Conservation (phyloP, 768 basidiomycete genomes). For the Pisolithus orientalis region DNA sequence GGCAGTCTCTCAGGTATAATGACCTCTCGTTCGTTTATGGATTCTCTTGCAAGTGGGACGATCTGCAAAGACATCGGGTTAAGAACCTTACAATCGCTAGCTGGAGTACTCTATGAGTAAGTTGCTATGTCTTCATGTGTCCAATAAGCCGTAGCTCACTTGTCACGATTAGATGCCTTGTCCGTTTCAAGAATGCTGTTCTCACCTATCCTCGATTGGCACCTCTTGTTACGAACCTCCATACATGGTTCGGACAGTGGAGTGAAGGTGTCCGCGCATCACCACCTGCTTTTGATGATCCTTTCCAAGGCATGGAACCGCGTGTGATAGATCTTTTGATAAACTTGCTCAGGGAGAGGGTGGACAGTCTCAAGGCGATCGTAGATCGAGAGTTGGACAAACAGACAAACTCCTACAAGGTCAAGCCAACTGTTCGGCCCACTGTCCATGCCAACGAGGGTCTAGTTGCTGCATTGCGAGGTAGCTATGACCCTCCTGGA, state of each 20-base stretch:
- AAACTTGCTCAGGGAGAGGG: conserved; percentile 22
- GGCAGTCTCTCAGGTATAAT: conserved; percentile 31
- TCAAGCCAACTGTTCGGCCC: background rate
- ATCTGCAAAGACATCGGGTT: conserved; percentile 26
- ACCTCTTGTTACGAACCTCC: conserved; percentile 36
- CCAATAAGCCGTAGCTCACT: conserved; percentile 11
- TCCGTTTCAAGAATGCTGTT: conserved; percentile 53
- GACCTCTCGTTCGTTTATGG: conserved; percentile 28
- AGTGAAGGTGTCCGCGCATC: conserved; percentile 28
- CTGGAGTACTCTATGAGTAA: conserved; percentile 48
- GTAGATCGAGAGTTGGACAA: conserved; percentile 44
- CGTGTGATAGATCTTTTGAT: conserved; percentile 34
- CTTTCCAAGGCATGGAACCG: conserved; percentile 26
- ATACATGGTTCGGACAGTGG: conserved; percentile 46
- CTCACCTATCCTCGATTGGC: conserved; percentile 39
- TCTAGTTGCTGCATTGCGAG: conserved; percentile 32
- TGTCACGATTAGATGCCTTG: conserved; percentile 37
- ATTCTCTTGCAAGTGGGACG: conserved; percentile 11
- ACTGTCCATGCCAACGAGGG: conserved; percentile 24
- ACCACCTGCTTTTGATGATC: conserved; percentile 41
- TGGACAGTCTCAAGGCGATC: conserved; percentile 35
- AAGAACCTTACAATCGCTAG: conserved; percentile 41
- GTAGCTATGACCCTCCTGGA: conserved; percentile 53
- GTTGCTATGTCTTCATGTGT: conserved; percentile 10
- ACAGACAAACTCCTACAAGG: conserved; percentile 17